Evolutionary conservation across 768 basidiomycete genomes (phyloP).

Genomic region (Myochromella boudieri): DNA sequence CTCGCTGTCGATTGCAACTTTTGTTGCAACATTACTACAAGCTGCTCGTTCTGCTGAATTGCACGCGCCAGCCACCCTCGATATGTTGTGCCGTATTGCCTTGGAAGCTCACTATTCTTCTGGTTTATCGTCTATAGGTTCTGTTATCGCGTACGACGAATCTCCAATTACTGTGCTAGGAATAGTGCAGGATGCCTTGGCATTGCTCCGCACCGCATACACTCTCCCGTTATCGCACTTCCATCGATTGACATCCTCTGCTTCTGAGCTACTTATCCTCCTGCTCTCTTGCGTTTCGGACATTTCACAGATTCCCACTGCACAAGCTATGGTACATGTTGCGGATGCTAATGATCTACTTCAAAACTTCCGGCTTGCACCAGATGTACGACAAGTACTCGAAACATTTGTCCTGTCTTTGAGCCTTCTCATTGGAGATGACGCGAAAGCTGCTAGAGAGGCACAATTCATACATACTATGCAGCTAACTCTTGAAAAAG

Average conservation of each 20-base stretch:
- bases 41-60: constrained; percentile 65
- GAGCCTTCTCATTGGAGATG: constrained; percentile 63
- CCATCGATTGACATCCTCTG: constrained; percentile 56
- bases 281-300: constrained; percentile 62
- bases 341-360: constrained; percentile 55
- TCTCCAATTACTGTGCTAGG: constrained; percentile 48
- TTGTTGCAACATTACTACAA: constrained; percentile 65
- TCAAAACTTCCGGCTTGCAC: constrained; percentile 50
- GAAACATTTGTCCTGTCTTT: constrained; percentile 61
- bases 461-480: constrained; percentile 69
- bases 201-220: constrained; percentile 57
- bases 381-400: constrained; percentile 52
- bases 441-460: constrained; percentile 67
- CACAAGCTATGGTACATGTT: constrained; percentile 53
- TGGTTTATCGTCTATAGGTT: constrained; percentile 50
- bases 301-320: constrained; percentile 58
- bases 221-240: constrained; percentile 55
- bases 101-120: constrained; percentile 65
- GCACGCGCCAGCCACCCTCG: constrained; percentile 64
- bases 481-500: constrained; percentile 58
- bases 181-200: constrained; percentile 61
- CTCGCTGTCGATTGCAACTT: constrained; percentile 56
- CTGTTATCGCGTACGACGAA: constrained; percentile 51
- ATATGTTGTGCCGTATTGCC: constrained; percentile 66
- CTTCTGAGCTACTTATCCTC: constrained; percentile 63